Evolutionary conservation across 2,329 filamentous ascomycete genomes (phyloP), one percentile per base, ranked within the genome.

Genomic region (Annulohypoxylon truncatum): DNA sequence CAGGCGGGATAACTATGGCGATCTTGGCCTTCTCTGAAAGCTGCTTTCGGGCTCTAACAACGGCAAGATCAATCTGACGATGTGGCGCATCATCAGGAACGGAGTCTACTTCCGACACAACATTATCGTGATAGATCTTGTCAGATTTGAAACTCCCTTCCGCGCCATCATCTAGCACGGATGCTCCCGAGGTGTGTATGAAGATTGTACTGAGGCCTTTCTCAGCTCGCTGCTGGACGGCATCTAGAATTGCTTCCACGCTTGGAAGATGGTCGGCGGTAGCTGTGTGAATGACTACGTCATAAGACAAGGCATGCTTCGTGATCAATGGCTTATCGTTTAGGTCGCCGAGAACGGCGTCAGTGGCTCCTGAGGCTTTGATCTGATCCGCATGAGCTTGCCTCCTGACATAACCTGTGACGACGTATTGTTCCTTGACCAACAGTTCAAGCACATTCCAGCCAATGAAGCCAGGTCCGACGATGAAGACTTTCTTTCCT

Each of bases 401-500:
- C n/a, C 80, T 73, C 28, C 80, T 77, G n/a, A 81, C 79, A 20
- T 80, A 77, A 1, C 76, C 78, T 0, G 81, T 82, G 28, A 85
- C 79, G 1, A 70, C 64, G 70, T 83, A 82, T 15, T 77, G 74
- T 57, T 83, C 79, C 48, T 72, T 71, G 40, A 81, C 69, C 13
- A 85, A 77, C 5, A 80, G 72, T 4, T 83, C 79, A 22, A 85
- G 75, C 38, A 85, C 76, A 26, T 82, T 80, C 72, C 80, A 80
- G 42, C 83, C 83, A 59, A 85, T 82, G 75, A 79, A 83, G 64
- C 82, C 81, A 9, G 82, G 79, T 9, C 82, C 82, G 46, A 84
- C 70, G 55, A 83, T 76, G 71, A 83, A 79, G 42, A 82, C 79
- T 38, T 73, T 73, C 67, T 75, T 74, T 38, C 61, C 67, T 7